Evolutionary conservation across 495 filamentous ascomycete species (phyloP), one percentile per base, ranked within the genome.

Genomic region (Aspergillus leporis): DNA sequence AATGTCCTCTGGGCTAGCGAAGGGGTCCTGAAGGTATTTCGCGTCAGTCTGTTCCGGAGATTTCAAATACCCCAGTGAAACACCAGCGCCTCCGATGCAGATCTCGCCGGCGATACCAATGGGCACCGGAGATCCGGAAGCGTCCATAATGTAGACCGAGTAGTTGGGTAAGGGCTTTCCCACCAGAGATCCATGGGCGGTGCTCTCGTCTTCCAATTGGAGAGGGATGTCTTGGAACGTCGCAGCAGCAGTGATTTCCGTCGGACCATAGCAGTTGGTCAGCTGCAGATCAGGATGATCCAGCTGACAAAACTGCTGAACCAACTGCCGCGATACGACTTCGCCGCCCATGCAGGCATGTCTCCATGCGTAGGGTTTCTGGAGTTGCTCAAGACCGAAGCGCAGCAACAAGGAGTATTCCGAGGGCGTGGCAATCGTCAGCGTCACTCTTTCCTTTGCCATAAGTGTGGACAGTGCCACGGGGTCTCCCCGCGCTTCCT

Each of bases 61-160:
- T 4, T 65, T 51, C 5, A 74, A 49, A 59, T 81, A 81, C 6
- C 73, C 76, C 3, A 51, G 9, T 0, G 73, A 57, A 1, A 79
- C 69, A 9, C 70, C 70, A 2, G 70, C 61, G 5, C 78, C 78
- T 0, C 64, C 74, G 46, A 79, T 58, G 34, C 25, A 34, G 8
- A 81, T 64, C 59, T 81, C 69, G 0, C 77, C 78, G 1, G 73
- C 47, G 40, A 70, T 51, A 9, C 75, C 75, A 30, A 57, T 53
- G 0, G 76, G 72, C 0, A 56, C 21, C 51, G 46, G 46, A 4
- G 8, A 4, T 3, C 4, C 5, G 18, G 8, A 10, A 12, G 21
- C 9, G 25, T 49, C 46, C 5, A 49, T 5, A 10, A 30, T 30
- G 25, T 25, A 49, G 25, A 30, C 46, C 16, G 46, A 49, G 46